Base-by-base conservation (phyloP, 2,329 filamentous ascomycete genomes). In the Thelonectria blattea region DNA sequence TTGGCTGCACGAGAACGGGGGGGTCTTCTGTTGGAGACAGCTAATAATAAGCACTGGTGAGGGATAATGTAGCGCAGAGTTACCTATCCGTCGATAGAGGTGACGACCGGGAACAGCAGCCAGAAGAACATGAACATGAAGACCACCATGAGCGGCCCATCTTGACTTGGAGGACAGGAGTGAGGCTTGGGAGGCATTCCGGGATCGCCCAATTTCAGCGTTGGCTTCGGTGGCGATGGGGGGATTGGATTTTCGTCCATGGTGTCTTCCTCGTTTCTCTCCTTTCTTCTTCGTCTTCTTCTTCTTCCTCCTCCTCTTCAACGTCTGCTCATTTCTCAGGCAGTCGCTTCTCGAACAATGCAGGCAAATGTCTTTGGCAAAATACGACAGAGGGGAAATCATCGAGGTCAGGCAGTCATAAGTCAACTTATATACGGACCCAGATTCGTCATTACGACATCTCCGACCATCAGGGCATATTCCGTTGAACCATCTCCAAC, bases 21-120 rank as follows among this genome's bases (percentile, higher is more conserved):
- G 12, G 6, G 43, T 52, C 10, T 3, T 43, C n/a, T n/a, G n/a
- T n/a, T n/a, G n/a, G 50, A 58, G 56, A 58, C 56, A 58, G 43
- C 43, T 48, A 45, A 32, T 18, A 58, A 24, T 37, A 37, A 34
- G 14, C 22, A 10, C 27, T 7, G 27, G 8, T 30, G 27, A 30
- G 27, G 27, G 27, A 30, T 30, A 30, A 30, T 24, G 7, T 4
- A 30, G 27, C 27, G 27, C 5, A 6, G 6, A 24, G 3, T 34
- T 30, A 37, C 47, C 48, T 37, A 34, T 32, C 6, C 6, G 22
- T 24, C 22, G 27, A n/a, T n/a, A n/a, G n/a, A n/a, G n/a, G n/a
- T 30, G 27, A 9, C 5, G 8, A 30, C 9, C 27, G 50, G 17
- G 43, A 41, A 34, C 15, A 43, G 32, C 41, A 54, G 46, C 52